Percentiles rank a stretch among this genome's conserved stretches.
These are phyloP conservation scores for Yarrowia phangngaensis DNA, from an alignment of 805 yeast genomes.

Conservation along the genomic window DNA sequence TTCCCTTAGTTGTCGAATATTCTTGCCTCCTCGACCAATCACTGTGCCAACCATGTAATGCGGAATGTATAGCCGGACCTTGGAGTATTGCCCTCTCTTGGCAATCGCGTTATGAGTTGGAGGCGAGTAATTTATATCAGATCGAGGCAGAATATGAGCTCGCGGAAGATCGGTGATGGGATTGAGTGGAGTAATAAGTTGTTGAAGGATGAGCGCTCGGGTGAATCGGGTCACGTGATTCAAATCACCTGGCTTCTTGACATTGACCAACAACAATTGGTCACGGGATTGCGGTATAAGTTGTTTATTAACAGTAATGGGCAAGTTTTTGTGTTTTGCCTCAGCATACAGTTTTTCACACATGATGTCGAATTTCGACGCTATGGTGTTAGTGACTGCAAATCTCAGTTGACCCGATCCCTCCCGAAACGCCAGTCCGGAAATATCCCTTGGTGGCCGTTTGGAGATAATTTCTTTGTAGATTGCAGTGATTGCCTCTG, in stretches of 20 bases:
- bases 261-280: constrained; percentile 8
- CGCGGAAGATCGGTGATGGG: neutral
- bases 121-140: neutral
- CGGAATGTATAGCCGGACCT: constrained; percentile 2
- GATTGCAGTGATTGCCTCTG: neutral
- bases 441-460: neutral
- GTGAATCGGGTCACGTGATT: neutral
- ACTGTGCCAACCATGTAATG: constrained; percentile 7
- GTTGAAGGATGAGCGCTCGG: neutral
- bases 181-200: neutral
- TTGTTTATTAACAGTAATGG: neutral
- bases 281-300: neutral
- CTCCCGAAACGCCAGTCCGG: neutral
- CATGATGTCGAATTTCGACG: neutral
- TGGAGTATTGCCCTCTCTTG: neutral
- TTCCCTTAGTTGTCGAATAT: constrained; percentile 1
- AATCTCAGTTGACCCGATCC: neutral
- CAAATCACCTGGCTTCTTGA: neutral
- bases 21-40: constrained; percentile 2
- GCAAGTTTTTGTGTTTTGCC: neutral
- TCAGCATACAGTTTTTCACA: neutral
- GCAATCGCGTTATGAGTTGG: neutral
- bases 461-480: neutral
- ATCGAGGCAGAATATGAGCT: constrained; percentile 3
- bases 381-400: neutral